Evolutionary conservation across 1,284 basidiomycete species (phyloP), one percentile per base, ranked within the genome.

Genomic region (Flammula alnicola): DNA sequence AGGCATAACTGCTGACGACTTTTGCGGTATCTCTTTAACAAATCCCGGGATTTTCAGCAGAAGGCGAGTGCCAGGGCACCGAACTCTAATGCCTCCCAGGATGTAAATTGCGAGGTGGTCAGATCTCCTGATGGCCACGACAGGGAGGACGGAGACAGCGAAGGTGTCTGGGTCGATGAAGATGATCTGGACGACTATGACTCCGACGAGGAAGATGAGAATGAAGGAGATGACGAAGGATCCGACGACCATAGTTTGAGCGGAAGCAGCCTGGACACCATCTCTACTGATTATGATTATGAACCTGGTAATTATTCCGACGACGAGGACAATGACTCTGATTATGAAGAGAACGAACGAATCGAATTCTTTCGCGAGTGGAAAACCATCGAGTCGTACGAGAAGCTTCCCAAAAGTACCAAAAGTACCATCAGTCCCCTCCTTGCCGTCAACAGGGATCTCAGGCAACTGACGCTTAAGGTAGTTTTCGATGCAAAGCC

Each of bases 371-470:
- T 47, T 16, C 8, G 29, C 9, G 36, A 30, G 26, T 39, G 26
- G 31, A n/a, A 35, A 4, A 6, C 5, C n/a, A 17, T 16, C 4
- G 43, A 45, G 25, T 8, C 10, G 12, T 9, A 7, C n/a, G 43
- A 45, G 23, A 29, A 16, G 12, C 43, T 45, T n/a, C 38, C 38
- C 20, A 25, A 23, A 14, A 45, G 30, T 25, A 20, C 17, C 12
- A 25, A 23, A 14, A 45, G 30, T 25, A 20, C 17, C 12, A 45
- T 45, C 27, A 12, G 17, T 11, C 43, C 30, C n/a, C 43, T 45
- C 22, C 30, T 45, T 1, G 22, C 9, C n/a, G 43, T 45, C 5
- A 45, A 45, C 10, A 16, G 43, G 4, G 22, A 11, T 5, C 16
- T 36, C 7, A 10, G 32, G 5, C 14, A 35, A 17, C n/a, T 31